Base-by-base conservation (phyloP, 768 basidiomycete species). In the Amanita inopinata region DNA sequence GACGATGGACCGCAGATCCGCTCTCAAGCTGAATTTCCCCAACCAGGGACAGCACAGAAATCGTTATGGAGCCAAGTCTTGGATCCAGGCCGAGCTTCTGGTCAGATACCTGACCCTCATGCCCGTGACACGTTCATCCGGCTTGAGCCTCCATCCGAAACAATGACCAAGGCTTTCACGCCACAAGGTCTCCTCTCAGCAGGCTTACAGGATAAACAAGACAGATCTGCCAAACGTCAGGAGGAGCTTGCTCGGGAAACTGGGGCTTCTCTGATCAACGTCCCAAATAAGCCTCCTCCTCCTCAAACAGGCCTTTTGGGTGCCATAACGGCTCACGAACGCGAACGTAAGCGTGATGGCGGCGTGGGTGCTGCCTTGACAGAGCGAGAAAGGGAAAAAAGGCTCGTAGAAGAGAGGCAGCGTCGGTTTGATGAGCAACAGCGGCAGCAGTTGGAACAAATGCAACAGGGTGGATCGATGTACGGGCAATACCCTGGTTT, bases 271-370 rank as follows among this genome's bases (percentile, higher is more conserved):
- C 73, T 98, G 40, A 81, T 98, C 66, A 93, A 94, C 58, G 89
- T 99, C n/a, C 90, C 89, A 3, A 78, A 81, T 55, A 94, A 94
- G 57, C 91, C 93, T 0, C 91, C 89, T 0, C 88, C 90, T 2
- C 93, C 96, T 5, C 91, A 94, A 62, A 89, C 86, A 32, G 96
- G 96, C 28, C 73, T 98, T 32, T 78, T 99, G 37, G 96, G 96
- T 12, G 94, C 94, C 2, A 91, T 98, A 53, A 91, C 91, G 32
- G 88, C 85, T 6, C 91, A 96, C 58, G 91, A 99, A 61, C 76
- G 89, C 40, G 94, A 98, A 44, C 73, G 90, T 47, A 90, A 94
- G 56, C 80, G 91, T 20, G 92, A 94, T 46, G 93, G 96, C 39
- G 94, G 94, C 27, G 78, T 98, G 12, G 96, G 94, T 38, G 92